Evolutionary conservation across 768 basidiomycete genomes (phyloP).

Genomic region (Coprinellus micaceus): DNA sequence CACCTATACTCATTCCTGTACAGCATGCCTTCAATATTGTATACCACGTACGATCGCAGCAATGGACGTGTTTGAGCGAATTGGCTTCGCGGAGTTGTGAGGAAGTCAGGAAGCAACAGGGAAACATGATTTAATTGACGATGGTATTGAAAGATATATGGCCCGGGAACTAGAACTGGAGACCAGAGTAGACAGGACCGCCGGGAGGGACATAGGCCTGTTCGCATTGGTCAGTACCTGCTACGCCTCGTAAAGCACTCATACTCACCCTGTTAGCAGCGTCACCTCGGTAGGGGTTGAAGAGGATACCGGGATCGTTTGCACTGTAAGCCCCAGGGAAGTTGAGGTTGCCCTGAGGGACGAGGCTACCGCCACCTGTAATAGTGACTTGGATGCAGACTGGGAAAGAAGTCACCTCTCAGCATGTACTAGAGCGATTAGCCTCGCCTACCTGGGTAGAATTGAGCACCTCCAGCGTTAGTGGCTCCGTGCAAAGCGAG

Average conservation of each 20-base stretch:
- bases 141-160: too few species aligned
- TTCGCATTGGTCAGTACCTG: not conserved
- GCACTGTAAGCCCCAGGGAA: slow-evolving; percentile 37
- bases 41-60: not conserved
- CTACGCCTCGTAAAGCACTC: not conserved
- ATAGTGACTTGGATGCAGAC: slow-evolving; percentile 38
- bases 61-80: slow-evolving; percentile 1
- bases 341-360: slow-evolving; percentile 23
- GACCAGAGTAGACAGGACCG: slow-evolving; percentile 30
- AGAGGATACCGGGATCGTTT: slow-evolving; percentile 33
- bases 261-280: slow-evolving; percentile 29
- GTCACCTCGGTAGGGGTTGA: slow-evolving; percentile 34
- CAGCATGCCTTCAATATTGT: not conserved
- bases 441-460: slow-evolving; percentile 25
- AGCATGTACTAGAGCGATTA: not conserved
- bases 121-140: not conserved
- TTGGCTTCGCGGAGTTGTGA: too few species aligned
- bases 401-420: not conserved
- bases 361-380: slow-evolving; percentile 32
- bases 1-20: not conserved
- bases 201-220: slow-evolving; percentile 32
- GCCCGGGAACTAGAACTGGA: slow-evolving; percentile 15
- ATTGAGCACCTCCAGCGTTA: slow-evolving; percentile 33
- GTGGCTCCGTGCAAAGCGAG: slow-evolving; percentile 33
- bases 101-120: too few species aligned